Evolutionary conservation across 2,329 filamentous ascomycete genomes (phyloP), one percentile per base, ranked within the genome.

Genomic region (Cryphonectria japonica): DNA sequence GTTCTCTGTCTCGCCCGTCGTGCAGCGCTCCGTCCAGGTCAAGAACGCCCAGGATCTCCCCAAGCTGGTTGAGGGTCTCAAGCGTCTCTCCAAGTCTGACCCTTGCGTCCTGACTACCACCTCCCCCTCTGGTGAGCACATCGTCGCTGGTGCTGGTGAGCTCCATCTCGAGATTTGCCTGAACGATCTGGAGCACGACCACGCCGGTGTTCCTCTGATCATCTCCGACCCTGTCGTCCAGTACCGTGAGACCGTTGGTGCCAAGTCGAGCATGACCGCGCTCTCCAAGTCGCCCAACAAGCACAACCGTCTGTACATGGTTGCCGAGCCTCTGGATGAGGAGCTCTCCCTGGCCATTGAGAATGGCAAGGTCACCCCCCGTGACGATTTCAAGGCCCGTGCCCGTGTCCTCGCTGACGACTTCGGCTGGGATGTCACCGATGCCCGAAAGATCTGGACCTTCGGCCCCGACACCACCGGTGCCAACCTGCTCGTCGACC

Each of bases 261-360:
- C 76, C 80, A 91, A 90, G 82, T 98, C 96, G 69, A 93, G 91
- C 89, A 98, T 98, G 80, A 97, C 93, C 81, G 96, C 96, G 78
- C 89, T 99, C 80, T 98, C 96, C 85, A 99, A 99, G 90, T 99
- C 96, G 65, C 96, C 96, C 87, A 99, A 99, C 93, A 99, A 99
- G 94, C 96, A 99, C 93, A 99, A 99, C 91, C 95, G 96, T 94
- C 89, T 99, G 74, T 99, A 98, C 89, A 91, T 99, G 86, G 90
- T 89, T 84, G 96, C 96, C 76, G 87, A 94, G 86, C 96, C 96
- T 78, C 88, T 99, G 70, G 90, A 90, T 62, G 96, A 99, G 89
- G 96, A 98, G 78, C 92, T 99, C 73, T 88, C 93, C 78, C 89
- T 90, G 81, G 93, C 92, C 80, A 99, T 99, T 76, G 96, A 99